These are phyloP conservation scores for Boehmeria nivea DNA, from an alignment of 306 rosid species.

Conservation along the genomic window DNA sequence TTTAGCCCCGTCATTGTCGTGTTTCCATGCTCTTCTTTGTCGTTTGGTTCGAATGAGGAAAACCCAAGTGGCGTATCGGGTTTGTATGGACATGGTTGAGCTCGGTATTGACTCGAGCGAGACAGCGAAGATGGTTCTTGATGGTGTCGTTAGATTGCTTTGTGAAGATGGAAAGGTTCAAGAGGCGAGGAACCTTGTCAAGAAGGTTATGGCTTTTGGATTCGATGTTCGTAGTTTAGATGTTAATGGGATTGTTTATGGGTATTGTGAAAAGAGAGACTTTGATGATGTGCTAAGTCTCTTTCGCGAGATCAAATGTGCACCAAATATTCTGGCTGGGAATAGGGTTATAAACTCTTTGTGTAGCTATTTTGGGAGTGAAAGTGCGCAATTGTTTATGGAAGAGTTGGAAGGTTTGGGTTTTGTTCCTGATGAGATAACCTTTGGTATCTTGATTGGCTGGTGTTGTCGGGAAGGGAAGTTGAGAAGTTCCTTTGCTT, in stretches of 20 bases:
- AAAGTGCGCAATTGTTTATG: slow-evolving; percentile 46
- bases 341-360: slow-evolving; percentile 57
- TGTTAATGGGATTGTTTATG: slow-evolving; percentile 61
- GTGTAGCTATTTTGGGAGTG: slow-evolving; percentile 50
- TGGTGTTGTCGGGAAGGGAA: slow-evolving; percentile 69
- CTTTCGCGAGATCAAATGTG: slow-evolving; percentile 47
- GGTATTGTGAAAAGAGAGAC: slow-evolving; percentile 81
- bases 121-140: slow-evolving; percentile 42
- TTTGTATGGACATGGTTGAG: slow-evolving; percentile 52
- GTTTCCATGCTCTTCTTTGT: slow-evolving; percentile 41
- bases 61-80: slow-evolving; percentile 27
- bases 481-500: slow-evolving; percentile 49
- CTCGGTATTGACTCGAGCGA: slow-evolving; percentile 27
- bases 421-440: slow-evolving; percentile 61
- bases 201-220: slow-evolving; percentile 43
- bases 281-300: slow-evolving; percentile 73
- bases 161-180: slow-evolving; percentile 57
- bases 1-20: slow-evolving; percentile 38
- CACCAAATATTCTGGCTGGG: slow-evolving; percentile 52
- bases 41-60: slow-evolving; percentile 45
- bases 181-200: slow-evolving; percentile 67
- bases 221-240: slow-evolving; percentile 37
- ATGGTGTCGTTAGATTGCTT: slow-evolving; percentile 50
- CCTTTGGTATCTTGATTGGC: slow-evolving; percentile 76
- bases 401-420: slow-evolving; percentile 49